Conservation (phyloP, 306 rosid genomes). For the Trifolium repens region DNA sequence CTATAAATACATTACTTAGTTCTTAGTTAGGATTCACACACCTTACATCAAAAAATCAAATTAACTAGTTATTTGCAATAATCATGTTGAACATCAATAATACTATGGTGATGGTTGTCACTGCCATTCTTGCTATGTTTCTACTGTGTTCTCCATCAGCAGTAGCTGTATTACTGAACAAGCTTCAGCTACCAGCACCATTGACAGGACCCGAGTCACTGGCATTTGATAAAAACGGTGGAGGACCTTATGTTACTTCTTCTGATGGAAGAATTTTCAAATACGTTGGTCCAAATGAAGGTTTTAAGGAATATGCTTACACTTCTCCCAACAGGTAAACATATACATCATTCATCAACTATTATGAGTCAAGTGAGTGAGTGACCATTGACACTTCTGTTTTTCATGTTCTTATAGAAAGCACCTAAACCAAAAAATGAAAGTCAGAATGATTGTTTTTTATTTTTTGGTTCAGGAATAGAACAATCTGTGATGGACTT, state of each 20-base stretch:
- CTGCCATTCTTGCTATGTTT: conserved; percentile 19
- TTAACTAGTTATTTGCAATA: background rate
- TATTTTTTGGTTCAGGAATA: conserved; percentile 43
- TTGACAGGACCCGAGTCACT: conserved; percentile 48
- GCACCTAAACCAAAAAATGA: background rate
- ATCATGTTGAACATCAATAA: conserved; percentile 21
- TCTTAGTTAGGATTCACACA: background rate
- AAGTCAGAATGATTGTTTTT: background rate
- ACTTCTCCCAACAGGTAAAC: conserved; percentile 51
- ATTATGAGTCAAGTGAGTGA: background rate
- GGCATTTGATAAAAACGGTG: conserved; percentile 43
- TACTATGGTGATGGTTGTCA: background rate
- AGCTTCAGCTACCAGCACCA: conserved; percentile 45
- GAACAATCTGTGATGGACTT: conserved; percentile 54
- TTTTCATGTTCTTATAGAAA: no score
- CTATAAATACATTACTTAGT: conserved; percentile 16
- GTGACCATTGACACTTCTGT: background rate
- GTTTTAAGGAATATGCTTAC: conserved; percentile 49
- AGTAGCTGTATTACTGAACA: conserved; percentile 15
- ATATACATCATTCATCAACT: background rate
- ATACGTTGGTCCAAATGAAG: background rate
- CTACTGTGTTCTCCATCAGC: conserved; percentile 36
- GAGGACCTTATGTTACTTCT: conserved; percentile 49
- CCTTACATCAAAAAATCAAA: conserved; percentile 9
- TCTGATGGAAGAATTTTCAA: conserved; percentile 56